Evolutionary conservation across 1,139 yeast genomes (phyloP), one percentile per base, ranked within the genome.

Genomic region (Yamadazyma pseudoaaseri): DNA sequence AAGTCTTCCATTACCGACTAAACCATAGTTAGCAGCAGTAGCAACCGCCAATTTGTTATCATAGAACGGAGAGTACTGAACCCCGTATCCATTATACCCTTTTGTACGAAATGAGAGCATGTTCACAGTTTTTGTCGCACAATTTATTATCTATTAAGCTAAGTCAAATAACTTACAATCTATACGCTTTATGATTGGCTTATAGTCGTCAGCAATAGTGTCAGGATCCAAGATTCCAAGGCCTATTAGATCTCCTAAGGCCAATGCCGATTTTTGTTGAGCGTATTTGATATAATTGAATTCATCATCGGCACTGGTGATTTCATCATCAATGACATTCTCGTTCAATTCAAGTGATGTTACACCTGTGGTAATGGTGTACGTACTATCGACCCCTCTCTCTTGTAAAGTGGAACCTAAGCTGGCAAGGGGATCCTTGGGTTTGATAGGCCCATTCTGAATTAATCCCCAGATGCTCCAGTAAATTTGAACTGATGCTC

Each of bases 401-500:
- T 62, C 66, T 4, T 48, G 39, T 9, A 45, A 42, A 11, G 48
- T 45, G 6, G 46, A 39, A 1, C 47, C 48, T 23, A 42, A 35
- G 5, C 27, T 28, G 8, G 43, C 50, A 4, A 45, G 42, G 8
- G 30, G 31, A 10, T 27, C 31, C 8, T 37, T 24, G 1, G 48
- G 43, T 29, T 49, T 52, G 6, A 58, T 35, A 2, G 71, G 68
- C 3, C 85, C 85, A 51, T 76, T 73, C 58, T 86, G 95, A 28
- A 92, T 76, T 35, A 92, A 70, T 0, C 96, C 97, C 98, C 98
- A 92, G 17, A 89, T 55, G 17, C 84, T 73, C 98, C 98, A 92
- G 52, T 74, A 78, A 4, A 86, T 68, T 35, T 83, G 84, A 12
- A 79, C 94, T 0, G 87, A 67, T 1, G 94, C 78, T 49, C 97